These are phyloP conservation scores for Elsinoe arachidis DNA, from an alignment of 2,329 filamentous ascomycete species.

Conservation along the genomic window DNA sequence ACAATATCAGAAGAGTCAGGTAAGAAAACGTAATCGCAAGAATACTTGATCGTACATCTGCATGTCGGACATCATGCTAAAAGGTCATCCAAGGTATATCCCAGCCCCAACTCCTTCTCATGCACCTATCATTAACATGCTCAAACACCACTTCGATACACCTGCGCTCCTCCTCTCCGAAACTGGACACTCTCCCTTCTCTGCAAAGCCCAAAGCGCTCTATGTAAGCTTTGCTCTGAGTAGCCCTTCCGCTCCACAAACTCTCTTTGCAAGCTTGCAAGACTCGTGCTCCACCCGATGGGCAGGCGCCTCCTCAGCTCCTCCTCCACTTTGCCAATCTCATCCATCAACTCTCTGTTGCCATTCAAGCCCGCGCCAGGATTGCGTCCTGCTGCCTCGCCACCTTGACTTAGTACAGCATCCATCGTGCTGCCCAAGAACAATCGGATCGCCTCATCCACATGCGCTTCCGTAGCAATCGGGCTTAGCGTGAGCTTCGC, in stretches of 20 bases:
- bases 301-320: constrained; percentile 76
- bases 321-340: constrained; percentile 76
- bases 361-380: constrained; percentile 71
- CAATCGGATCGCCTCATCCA: constrained; percentile 92
- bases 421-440: constrained; percentile 98
- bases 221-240: constrained; percentile 74
- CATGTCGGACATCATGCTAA: too few relatives aligned
- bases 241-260: constrained; percentile 90
- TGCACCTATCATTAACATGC: neutral
- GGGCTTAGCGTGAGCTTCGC: constrained; percentile 83
- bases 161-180: constrained; percentile 64
- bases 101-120: neutral
- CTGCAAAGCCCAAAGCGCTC: constrained; percentile 78
- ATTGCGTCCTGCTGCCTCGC: constrained; percentile 36
- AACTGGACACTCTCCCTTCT: constrained; percentile 80
- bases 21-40: too few relatives aligned
- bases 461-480: constrained; percentile 80
- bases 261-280: constrained; percentile 77
- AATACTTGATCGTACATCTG: too few relatives aligned
- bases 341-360: constrained; percentile 82
- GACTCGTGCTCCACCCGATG: constrained; percentile 89
- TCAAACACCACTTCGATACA: constrained; percentile 63
- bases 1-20: too few relatives aligned
- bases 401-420: constrained; percentile 52
- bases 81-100: constrained; percentile 10